These are phyloP conservation scores for Hymenoscyphus infarciens DNA, from an alignment of 2,329 filamentous ascomycete genomes.

Conservation along the genomic window DNA sequence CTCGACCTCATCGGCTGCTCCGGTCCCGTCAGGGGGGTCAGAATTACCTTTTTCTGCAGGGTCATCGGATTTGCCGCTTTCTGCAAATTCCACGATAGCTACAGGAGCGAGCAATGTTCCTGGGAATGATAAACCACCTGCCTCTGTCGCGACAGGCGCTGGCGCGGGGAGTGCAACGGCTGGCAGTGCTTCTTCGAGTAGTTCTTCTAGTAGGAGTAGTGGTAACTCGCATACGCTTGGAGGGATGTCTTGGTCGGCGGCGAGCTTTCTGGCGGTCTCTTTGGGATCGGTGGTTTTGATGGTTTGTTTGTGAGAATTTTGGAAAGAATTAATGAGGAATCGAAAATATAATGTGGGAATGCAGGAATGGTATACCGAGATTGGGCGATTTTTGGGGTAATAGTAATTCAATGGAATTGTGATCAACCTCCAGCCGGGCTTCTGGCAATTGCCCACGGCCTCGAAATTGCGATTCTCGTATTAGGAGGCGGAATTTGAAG, in stretches of 20 bases:
- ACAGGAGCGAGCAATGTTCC: neutral
- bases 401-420: too few relatives aligned
- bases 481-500: too few relatives aligned
- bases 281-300: neutral
- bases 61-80: too few relatives aligned
- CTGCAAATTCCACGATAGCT: too few relatives aligned
- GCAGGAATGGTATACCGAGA: neutral
- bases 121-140: neutral
- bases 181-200: neutral
- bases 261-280: neutral
- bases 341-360: neutral
- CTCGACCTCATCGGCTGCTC: neutral
- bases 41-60: too few relatives aligned
- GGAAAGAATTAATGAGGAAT: too few relatives aligned
- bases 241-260: neutral
- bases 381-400: neutral
- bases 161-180: neutral
- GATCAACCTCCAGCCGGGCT: too few relatives aligned
- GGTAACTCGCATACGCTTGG: neutral
- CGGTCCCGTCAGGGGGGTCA: too few relatives aligned
- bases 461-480: too few relatives aligned
- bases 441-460: too few relatives aligned
- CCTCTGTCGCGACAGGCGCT: neutral
- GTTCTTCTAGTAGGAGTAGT: neutral
- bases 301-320: constrained; percentile 6